Conservation (phyloP, 202 grass and related monocot genomes). For the Musa balbisiana region DNA sequence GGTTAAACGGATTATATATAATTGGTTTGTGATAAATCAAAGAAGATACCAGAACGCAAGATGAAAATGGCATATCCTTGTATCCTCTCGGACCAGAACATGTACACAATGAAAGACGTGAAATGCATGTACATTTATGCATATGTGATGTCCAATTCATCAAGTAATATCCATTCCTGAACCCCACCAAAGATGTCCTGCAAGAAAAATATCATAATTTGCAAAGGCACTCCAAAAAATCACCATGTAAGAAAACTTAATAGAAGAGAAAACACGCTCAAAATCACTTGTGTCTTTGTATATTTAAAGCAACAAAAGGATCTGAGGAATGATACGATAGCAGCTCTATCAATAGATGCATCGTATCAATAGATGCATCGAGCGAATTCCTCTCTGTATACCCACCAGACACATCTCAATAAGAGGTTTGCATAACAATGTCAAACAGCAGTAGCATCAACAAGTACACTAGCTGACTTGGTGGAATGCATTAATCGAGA, state of each 20-base stretch:
- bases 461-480: background rate
- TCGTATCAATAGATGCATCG: background rate
- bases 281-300: background rate
- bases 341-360: background rate
- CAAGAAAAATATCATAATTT: background rate
- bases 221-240: background rate
- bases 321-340: background rate
- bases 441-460: background rate
- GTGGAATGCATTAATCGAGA: too few species aligned
- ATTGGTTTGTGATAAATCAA: background rate
- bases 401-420: background rate
- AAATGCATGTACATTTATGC: background rate
- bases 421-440: background rate
- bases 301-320: background rate
- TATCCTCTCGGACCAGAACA: background rate
- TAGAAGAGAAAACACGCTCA: background rate
- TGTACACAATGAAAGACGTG: slow-evolving; percentile 11
- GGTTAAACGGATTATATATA: background rate
- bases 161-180: slow-evolving; percentile 2
- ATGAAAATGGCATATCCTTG: background rate
- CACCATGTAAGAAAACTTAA: background rate
- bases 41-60: background rate
- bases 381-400: background rate
- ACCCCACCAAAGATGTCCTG: slow-evolving; percentile 24
- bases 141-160: background rate